Conservation (phyloP, 2,329 filamentous ascomycete genomes). For the Xylaria digitata region DNA sequence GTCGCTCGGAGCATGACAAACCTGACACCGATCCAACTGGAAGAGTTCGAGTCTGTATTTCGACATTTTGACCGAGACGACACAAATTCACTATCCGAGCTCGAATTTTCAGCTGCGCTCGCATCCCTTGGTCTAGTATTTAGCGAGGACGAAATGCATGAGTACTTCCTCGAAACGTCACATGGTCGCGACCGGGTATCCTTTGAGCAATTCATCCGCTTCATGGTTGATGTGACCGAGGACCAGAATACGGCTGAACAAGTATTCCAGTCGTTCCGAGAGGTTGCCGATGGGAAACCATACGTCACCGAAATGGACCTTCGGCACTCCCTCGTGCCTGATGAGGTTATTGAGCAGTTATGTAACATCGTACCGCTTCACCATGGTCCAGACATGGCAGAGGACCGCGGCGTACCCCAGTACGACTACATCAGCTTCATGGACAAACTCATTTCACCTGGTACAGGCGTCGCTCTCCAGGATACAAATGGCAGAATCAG, state of each 20-base stretch:
- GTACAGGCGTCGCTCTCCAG: conserved; percentile 45
- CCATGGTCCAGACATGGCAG: conserved; percentile 83
- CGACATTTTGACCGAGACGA: conserved; percentile 96
- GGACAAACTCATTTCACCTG: conserved; percentile 76
- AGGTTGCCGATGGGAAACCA: conserved; percentile 97
- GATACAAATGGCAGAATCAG: conserved; percentile 49
- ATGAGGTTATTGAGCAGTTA: conserved; percentile 95
- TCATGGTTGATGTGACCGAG: conserved; percentile 99
- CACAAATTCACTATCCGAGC: conserved; percentile 87
- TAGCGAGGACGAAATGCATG: conserved; percentile 97
- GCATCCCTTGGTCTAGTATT: conserved; percentile 97
- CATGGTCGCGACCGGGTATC: conserved; percentile 82
- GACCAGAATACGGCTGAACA: conserved; percentile 99
- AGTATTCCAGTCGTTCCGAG: conserved; percentile 96
- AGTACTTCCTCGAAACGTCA: conserved; percentile 90
- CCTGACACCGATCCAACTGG: conserved; percentile 94
- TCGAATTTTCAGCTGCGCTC: conserved; percentile 95
- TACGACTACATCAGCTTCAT: conserved; percentile 98
- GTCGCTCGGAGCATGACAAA: conserved; percentile 99
- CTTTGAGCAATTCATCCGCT: conserved; percentile 98
- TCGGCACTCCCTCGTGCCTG: conserved; percentile 91
- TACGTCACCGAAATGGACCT: conserved; percentile 99
- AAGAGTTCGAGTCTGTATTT: conserved; percentile 99
- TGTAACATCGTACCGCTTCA: conserved; percentile 87
- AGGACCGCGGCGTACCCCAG: conserved; percentile 85